Evolutionary conservation across 164 flowering plant genomes (phyloP).

Genomic region (Liquidambar formosana): DNA sequence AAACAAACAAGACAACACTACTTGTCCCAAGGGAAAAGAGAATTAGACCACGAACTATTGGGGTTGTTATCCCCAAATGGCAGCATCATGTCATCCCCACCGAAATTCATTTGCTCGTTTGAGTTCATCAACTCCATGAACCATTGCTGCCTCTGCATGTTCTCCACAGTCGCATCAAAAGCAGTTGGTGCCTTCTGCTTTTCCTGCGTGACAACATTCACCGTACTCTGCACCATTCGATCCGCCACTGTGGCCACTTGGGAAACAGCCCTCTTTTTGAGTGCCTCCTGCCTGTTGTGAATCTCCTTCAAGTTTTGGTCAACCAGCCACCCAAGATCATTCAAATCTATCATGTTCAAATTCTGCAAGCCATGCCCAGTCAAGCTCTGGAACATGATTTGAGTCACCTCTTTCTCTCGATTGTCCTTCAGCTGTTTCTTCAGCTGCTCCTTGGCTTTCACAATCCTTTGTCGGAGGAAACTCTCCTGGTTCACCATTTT

Average conservation of each 20-base stretch:
- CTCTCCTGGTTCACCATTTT: constrained; percentile 74
- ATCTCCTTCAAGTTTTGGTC: constrained; percentile 46
- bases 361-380: constrained; percentile 29
- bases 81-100: constrained; percentile 2
- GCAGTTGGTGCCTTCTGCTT: background rate
- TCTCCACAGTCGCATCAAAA: constrained; percentile 6
- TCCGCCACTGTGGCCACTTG: too few relatives aligned
- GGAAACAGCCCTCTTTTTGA: constrained; percentile 3
- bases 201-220: too few relatives aligned
- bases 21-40: constrained; percentile 15
- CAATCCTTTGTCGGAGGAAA: constrained; percentile 47
- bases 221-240: background rate
- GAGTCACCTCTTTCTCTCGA: constrained; percentile 39
- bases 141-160: constrained; percentile 23
- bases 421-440: constrained; percentile 51
- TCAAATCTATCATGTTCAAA: constrained; percentile 33
- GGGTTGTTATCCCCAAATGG: constrained; percentile 12
- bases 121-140: constrained; percentile 21
- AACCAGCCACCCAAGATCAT: constrained; percentile 45
- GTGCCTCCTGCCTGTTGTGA: constrained; percentile 20
- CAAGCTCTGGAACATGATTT: constrained; percentile 43
- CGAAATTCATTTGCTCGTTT: constrained; percentile 6
- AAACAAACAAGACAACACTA: background rate
- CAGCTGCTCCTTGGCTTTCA: constrained; percentile 49
- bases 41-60: constrained; percentile 17